Percentiles rank a stretch among this genome's conserved stretches.
These are phyloP conservation scores for Phaeotremella fagi DNA, from an alignment of 768 basidiomycete species.

Conservation along the genomic window DNA sequence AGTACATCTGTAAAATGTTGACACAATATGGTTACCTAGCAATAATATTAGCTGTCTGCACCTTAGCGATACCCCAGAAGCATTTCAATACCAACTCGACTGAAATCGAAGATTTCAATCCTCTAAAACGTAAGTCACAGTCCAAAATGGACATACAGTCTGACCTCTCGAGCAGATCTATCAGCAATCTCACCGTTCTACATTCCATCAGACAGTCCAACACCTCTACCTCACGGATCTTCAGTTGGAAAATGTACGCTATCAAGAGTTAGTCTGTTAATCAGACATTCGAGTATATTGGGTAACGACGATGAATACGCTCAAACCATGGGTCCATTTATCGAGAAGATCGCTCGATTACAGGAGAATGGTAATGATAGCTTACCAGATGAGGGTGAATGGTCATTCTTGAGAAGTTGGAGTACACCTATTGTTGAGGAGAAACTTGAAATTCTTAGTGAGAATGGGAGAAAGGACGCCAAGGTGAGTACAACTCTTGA, in stretches of 20 bases:
- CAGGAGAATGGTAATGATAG: background rate
- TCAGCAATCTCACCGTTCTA: conserved; percentile 49
- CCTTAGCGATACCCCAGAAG: no score
- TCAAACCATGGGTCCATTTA: conserved; percentile 49
- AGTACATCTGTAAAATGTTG: no score
- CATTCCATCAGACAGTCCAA: conserved; percentile 38
- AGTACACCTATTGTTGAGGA: conserved; percentile 45
- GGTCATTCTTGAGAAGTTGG: conserved; percentile 47
- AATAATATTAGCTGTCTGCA: no score
- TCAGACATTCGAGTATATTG: conserved; percentile 48
- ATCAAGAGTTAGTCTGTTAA: conserved; percentile 44
- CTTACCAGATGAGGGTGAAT: conserved; percentile 26
- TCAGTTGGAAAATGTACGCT: conserved; percentile 30
- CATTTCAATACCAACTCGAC: no score
- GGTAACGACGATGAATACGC: conserved; percentile 51
- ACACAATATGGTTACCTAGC: no score
- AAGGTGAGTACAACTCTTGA: conserved; percentile 17
- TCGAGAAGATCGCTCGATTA: conserved; percentile 39
- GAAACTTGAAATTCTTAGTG: conserved; percentile 45
- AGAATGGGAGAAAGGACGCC: conserved; percentile 47
- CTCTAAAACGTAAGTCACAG: no score
- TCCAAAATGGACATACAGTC: no score
- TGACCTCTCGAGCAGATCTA: no score
- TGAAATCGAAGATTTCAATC: no score
- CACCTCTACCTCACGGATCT: conserved; percentile 32